Evolutionary conservation across 495 filamentous ascomycete species (phyloP).

Genomic region (Sordaria brevicollis): DNA sequence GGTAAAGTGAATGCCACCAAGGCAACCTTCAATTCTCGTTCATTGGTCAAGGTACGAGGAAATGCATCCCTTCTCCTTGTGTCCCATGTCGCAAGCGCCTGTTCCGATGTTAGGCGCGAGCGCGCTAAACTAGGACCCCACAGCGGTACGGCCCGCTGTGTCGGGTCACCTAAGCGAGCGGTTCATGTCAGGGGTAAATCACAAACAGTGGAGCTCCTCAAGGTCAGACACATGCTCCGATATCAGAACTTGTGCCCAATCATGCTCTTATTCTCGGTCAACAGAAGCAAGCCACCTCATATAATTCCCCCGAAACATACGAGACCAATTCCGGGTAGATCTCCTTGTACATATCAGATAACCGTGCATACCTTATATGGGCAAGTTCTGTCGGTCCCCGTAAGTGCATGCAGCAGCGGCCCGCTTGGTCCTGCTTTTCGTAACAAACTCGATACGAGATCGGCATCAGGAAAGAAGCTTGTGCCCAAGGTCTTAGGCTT

Average conservation of each 20-base stretch:
- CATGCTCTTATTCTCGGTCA: not conserved
- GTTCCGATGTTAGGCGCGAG: not conserved
- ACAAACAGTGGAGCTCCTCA: not conserved
- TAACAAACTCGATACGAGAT: not conserved
- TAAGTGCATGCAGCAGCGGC: not conserved
- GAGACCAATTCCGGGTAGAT: not conserved
- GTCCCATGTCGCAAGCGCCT: not conserved
- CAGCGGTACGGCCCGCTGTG: not conserved
- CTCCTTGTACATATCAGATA: not conserved
- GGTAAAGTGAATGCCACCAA: not conserved
- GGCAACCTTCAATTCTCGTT: not conserved
- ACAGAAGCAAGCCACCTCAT: not conserved
- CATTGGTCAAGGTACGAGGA: not conserved
- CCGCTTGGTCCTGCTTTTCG: not conserved
- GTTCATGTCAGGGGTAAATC: not conserved
- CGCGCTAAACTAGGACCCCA: not conserved
- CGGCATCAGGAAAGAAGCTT: not conserved
- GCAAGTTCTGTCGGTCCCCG: not conserved
- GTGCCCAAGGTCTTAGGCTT: not conserved
- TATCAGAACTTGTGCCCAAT: not conserved
- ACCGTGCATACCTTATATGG: not conserved
- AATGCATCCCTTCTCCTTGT: not conserved
- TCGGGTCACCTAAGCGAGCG: not conserved
- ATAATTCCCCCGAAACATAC: not conserved
- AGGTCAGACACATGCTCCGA: not conserved